Evolutionary conservation across 2,329 filamentous ascomycete species (phyloP).

Genomic region (Sarocladiaceae sp.): DNA sequence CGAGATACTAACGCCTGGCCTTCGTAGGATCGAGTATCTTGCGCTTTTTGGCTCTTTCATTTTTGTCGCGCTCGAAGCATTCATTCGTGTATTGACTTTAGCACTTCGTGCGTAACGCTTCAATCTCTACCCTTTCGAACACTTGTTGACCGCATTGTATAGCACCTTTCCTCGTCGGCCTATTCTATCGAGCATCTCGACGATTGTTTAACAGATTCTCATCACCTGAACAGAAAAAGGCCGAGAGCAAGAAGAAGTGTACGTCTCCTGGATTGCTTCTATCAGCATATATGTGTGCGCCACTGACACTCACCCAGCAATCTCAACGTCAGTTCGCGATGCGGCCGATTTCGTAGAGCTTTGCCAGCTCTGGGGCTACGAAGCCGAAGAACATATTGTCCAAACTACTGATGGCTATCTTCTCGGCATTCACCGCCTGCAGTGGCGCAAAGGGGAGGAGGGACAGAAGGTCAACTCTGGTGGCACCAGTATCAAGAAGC

Average conservation of each 20-base stretch:
- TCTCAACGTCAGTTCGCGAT: constrained; percentile 75
- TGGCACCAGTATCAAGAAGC: constrained; percentile 66
- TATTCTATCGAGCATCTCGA: constrained; percentile 80
- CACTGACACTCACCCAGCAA: constrained; percentile 36
- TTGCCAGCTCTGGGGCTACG: constrained; percentile 87
- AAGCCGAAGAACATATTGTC: constrained; percentile 92
- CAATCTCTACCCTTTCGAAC: neutral
- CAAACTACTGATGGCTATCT: constrained; percentile 94
- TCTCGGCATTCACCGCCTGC: constrained; percentile 82
- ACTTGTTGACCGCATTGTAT: constrained; percentile 16
- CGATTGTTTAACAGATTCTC: constrained; percentile 76
- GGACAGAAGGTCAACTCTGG: constrained; percentile 72
- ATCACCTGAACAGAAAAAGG: constrained; percentile 63
- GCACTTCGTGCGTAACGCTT: constrained; percentile 64
- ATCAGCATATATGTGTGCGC: neutral
- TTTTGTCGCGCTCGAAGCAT: constrained; percentile 74
- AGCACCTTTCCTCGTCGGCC: constrained; percentile 74
- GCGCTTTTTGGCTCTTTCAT: constrained; percentile 80
- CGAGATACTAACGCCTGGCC: neutral
- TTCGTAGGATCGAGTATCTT: constrained; percentile 72
- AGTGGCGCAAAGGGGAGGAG: constrained; percentile 79
- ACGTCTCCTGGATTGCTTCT: constrained; percentile 21
- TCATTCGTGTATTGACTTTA: constrained; percentile 82
- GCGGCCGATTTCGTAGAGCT: constrained; percentile 91
- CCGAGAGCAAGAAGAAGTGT: constrained; percentile 64